Conservation (phyloP, 73 alveolate genomes). For the Tetrahymena malaccensis region DNA sequence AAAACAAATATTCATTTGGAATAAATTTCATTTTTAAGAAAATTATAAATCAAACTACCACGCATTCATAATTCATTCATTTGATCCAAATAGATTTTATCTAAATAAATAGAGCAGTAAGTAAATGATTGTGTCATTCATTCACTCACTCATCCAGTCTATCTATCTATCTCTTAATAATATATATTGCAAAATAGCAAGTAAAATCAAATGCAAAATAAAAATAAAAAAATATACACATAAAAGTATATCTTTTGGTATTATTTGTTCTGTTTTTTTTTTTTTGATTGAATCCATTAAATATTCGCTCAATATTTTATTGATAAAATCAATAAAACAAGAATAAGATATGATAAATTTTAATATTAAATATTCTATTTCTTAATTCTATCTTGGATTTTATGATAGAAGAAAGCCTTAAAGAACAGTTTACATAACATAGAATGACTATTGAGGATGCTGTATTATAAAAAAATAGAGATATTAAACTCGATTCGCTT, state of each 20-base stretch:
- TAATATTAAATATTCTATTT: too few species aligned
- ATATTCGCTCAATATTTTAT: background rate
- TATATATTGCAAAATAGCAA: background rate
- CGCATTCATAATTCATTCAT: background rate
- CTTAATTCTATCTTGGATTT: background rate
- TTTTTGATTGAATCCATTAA: background rate
- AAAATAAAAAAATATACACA: too few species aligned
- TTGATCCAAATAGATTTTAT: too few species aligned
- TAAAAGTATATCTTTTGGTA: background rate
- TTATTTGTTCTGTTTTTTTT: too few species aligned
- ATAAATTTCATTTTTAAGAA: background rate
- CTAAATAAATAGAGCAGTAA: background rate
- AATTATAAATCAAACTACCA: background rate
- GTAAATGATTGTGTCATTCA: background rate
- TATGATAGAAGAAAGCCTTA: background rate
- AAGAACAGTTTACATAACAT: background rate
- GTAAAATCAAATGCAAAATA: background rate
- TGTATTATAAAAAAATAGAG: background rate
- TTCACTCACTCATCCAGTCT: background rate
- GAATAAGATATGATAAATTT: background rate
- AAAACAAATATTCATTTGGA: background rate
- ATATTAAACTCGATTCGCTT: too few species aligned
- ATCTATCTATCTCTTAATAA: background rate
- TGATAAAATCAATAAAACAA: too few species aligned
- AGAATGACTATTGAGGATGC: background rate